phyloP scores from a whole-genome alignment of 257 asterid species.

The Avicennia marina region DNA sequence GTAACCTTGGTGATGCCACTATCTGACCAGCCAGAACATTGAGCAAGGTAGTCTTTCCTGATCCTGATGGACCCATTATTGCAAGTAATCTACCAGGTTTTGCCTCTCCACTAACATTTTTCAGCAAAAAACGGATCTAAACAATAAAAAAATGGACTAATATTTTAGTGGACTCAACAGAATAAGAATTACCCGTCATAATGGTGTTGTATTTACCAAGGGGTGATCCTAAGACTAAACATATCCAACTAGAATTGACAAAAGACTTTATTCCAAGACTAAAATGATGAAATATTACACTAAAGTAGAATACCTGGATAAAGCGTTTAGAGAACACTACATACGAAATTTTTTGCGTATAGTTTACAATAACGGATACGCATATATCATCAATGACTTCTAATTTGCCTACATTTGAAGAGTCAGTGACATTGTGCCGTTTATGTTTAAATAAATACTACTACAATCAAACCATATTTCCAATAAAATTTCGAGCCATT shows the following conservation, averaged over 20 bases:
- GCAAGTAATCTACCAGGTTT: constrained; percentile 93
- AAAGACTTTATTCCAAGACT: background rate
- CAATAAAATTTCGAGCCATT: too few relatives aligned
- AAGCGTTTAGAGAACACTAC: constrained; percentile 3
- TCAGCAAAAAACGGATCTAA: constrained; percentile 81
- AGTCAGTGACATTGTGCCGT: background rate
- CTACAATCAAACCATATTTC: too few relatives aligned
- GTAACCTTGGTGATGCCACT: constrained; percentile 64
- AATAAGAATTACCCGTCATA: constrained; percentile 14
- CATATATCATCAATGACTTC: too few relatives aligned
- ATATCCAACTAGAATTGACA: background rate
- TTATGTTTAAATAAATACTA: too few relatives aligned
- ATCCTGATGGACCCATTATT: constrained; percentile 97
- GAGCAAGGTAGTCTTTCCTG: constrained; percentile 96
- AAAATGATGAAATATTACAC: background rate
- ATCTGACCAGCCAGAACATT: constrained; percentile 90
- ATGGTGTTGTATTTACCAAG: background rate
- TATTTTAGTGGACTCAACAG: constrained; percentile 15
- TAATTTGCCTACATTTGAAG: background rate
- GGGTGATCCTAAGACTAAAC: background rate
- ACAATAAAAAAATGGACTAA: constrained; percentile 10
- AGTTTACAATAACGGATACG: background rate
- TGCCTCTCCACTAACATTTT: constrained; percentile 81
- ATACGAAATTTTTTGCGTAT: background rate
- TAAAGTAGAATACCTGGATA: background rate